Conservation (phyloP, 139 green algal genomes). For the Chlorella sp. region DNA sequence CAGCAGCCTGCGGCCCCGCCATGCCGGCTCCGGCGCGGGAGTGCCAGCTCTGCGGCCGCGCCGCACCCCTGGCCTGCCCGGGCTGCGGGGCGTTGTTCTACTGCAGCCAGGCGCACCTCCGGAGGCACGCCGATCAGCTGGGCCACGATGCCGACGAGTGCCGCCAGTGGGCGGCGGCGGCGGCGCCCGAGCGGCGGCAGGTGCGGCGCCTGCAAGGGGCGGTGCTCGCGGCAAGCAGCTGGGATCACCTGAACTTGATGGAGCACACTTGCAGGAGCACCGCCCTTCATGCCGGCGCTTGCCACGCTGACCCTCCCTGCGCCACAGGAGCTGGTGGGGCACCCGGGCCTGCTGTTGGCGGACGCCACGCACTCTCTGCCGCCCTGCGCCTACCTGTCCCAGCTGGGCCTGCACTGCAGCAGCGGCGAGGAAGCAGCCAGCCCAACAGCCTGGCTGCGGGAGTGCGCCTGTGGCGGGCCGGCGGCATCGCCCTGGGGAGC, state of each 20-base stretch:
- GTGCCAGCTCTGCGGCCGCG: constrained; percentile 2
- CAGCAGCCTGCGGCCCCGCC: too few species aligned
- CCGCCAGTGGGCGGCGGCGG: background rate
- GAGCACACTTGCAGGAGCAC: too few species aligned
- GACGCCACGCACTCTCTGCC: background rate
- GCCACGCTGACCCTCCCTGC: background rate
- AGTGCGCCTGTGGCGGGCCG: background rate
- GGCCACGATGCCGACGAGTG: constrained; percentile 13
- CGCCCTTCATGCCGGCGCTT: too few species aligned
- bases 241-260: too few species aligned
- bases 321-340: constrained; percentile 13
- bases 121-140: background rate
- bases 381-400: constrained; percentile 10
- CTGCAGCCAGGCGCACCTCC: background rate
- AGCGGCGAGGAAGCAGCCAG: background rate
- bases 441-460: background rate
- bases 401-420: background rate
- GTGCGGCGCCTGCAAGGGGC: too few species aligned
- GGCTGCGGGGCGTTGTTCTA: background rate
- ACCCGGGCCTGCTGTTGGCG: constrained; percentile 8
- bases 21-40: background rate
- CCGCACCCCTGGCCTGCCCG: background rate
- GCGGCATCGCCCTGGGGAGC: background rate
- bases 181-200: background rate
- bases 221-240: too few species aligned